Evolutionary conservation across 1,284 basidiomycete species (phyloP), one percentile per base, ranked within the genome.

Genomic region (Apiotrichum akiyoshidainum): DNA sequence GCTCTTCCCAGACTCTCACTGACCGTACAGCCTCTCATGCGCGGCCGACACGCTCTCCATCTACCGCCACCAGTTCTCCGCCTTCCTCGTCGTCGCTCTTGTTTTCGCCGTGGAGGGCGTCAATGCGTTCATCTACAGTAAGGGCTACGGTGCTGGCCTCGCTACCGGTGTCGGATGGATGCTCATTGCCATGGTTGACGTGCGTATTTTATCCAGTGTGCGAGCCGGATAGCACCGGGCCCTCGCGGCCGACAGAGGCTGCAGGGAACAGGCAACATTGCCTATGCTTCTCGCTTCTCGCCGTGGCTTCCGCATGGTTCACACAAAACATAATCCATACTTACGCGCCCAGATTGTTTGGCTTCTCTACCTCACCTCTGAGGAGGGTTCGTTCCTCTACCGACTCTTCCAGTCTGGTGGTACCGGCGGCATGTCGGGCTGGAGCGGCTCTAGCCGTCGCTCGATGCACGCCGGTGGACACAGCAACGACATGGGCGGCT

Each of bases 351-450:
- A 96, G 82, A 89, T 98, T 72, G 78, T 98, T 62, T 98, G 94
- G 94, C 84, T 96, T 21, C 84, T 98, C 63, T 97, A 91, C 82
- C 92, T 99, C 75, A 95, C 94, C 6, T 89, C 92, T 1, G 94
- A 97, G 73, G 93, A 97, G 68, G 92, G 93, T 72, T 90, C 92
- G 1, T 85, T 90, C 65, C 78, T 86, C 51, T 84, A 91, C 56
- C 83, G 90, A 74, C 68, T 95, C 60, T 89, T 97, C 83, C 92
- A 92, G 77, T 84, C 86, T 17, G 80, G 90, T 66, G 91, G 92
- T 56, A 91, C 89, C 26, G 90, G 90, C 53, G 90, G 90, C 39
- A 85, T 92, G 52, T 87, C 89, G 83, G 86, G 70, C 80, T 87
- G 63, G 83, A 84, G 44, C 57, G 63, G 46, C 17, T 16, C 35